Conservation (phyloP, 768 basidiomycete species). For the Termitomyces sp. region DNA sequence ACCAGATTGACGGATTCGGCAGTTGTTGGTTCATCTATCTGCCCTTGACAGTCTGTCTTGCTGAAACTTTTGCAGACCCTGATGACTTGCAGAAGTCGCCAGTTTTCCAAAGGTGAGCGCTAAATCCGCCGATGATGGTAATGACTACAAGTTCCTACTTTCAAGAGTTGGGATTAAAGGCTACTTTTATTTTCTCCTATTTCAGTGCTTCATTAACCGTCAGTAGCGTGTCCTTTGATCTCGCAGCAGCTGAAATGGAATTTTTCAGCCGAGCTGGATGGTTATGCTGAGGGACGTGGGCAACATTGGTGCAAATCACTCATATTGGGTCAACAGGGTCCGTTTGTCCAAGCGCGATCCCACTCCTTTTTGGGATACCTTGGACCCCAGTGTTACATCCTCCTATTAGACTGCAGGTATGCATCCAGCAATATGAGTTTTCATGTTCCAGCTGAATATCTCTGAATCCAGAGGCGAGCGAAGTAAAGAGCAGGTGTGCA, state of each 20-base stretch:
- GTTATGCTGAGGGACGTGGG: slow-evolving; percentile 53
- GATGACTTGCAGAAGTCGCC: slow-evolving; percentile 71
- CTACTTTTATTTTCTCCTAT: slow-evolving; percentile 90
- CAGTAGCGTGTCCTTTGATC: slow-evolving; percentile 13
- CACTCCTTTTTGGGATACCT: slow-evolving; percentile 81
- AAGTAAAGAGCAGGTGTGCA: slow-evolving; percentile 76
- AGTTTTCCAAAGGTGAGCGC: slow-evolving; percentile 61
- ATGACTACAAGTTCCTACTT: neutral
- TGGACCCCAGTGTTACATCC: slow-evolving; percentile 69
- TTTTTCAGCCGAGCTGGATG: slow-evolving; percentile 62
- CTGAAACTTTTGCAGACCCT: slow-evolving; percentile 47
- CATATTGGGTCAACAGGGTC: slow-evolving; percentile 70
- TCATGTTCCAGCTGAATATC: neutral
- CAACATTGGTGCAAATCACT: slow-evolving; percentile 64
- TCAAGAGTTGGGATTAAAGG: slow-evolving; percentile 73
- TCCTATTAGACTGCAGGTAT: slow-evolving; percentile 80
- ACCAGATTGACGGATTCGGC: slow-evolving; percentile 75
- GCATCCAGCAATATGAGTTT: slow-evolving; percentile 16
- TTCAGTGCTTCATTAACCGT: slow-evolving; percentile 91
- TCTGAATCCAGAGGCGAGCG: slow-evolving; percentile 66
- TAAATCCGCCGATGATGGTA: neutral
- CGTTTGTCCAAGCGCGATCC: slow-evolving; percentile 73
- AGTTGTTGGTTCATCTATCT: slow-evolving; percentile 51
- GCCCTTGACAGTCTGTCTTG: neutral
- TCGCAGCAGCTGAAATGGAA: neutral